Base-by-base conservation (phyloP, 108 stramenopile genomes). In the Ochromonas danica region DNA sequence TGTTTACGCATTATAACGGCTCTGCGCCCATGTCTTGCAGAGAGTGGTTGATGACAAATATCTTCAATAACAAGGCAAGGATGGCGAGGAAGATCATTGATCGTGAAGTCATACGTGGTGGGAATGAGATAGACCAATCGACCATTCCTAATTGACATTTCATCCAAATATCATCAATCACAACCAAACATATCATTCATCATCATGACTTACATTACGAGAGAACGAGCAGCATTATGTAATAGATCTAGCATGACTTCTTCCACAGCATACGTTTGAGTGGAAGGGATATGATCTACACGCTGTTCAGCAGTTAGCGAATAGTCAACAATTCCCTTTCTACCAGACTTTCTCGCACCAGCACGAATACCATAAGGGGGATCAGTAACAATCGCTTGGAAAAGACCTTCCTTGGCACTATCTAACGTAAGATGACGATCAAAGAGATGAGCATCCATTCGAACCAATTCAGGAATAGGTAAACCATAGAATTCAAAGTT, bases 211-310 rank as follows among this genome's bases (percentile, higher is more conserved):
- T 51, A 51, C 81, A 92, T 63, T 39, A 77, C 79, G 60, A 96
- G 83, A 0, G 90, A 88, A 77, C 88, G 82, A 17, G 95, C 93
- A 6, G 95, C 89, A 67, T 93, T 88, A 72, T 93, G 89, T 79
- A 96, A 79, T 27, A 96, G 81, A 85, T 96, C 93, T 0, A 89
- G 84, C 93, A 96, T 93, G 62, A 96, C 95, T 82, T 94, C 93
- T 0, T 91, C 91, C 1, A 94, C 93, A 36, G 87, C 78, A 81
- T 96, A 96, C 0, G 90, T 86, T 78, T 85, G 83, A 0, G 96
- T 97, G 81, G 94, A 92, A 14, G 95, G 90, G 80, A 97, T 92
- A 78, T 95, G 96, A 71, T 94, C 92, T 63, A 91, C 84, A 36
- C 96, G 86, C 74, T 91, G 86, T 57, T 94, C 93, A 25, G 92